A percentile compares a stretch with the other conserved stretches of the same genome.
Evolutionary conservation across 306 rosid genomes (phyloP).

Genomic region (Amphicarpaea edgeworthii): DNA sequence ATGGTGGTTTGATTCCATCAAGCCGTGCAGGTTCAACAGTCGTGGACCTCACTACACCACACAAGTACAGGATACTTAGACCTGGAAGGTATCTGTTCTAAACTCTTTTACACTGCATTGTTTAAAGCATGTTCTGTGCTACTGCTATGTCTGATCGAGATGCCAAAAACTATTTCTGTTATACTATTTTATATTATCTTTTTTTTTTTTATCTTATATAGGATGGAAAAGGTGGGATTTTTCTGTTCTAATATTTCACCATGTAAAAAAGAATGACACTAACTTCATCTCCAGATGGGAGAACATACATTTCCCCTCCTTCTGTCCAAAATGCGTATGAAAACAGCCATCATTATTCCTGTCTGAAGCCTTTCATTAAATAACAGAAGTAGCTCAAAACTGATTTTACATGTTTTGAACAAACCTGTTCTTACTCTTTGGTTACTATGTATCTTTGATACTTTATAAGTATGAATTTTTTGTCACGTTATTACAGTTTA

Average conservation of each 20-base stretch:
- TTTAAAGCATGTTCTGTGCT: slow-evolving; percentile 35
- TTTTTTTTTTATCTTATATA: slow-evolving; percentile 14
- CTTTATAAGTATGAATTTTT: background rate
- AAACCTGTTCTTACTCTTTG: slow-evolving; percentile 6
- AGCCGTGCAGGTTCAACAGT: slow-evolving; percentile 92
- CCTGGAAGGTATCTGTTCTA: slow-evolving; percentile 79
- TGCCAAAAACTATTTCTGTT: slow-evolving; percentile 25
- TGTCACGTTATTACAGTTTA: slow-evolving; percentile 8
- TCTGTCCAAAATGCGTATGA: slow-evolving; percentile 19
- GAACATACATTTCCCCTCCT: slow-evolving; percentile 2
- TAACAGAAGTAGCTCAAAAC: slow-evolving; percentile 3
- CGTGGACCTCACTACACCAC: slow-evolving; percentile 72
- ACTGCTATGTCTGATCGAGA: slow-evolving; percentile 19
- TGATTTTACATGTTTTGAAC: slow-evolving; percentile 36
- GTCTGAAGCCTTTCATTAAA: slow-evolving; percentile 23
- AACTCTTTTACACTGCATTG: slow-evolving; percentile 16
- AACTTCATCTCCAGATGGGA: slow-evolving; percentile 15
- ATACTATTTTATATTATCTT: background rate
- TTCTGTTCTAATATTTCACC: slow-evolving; percentile 32
- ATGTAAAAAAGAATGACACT: slow-evolving; percentile 29
- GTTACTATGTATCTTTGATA: slow-evolving; percentile 9
- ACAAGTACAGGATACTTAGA: slow-evolving; percentile 81
- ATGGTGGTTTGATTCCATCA: slow-evolving; percentile 85
- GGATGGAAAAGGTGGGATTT: slow-evolving; percentile 18
- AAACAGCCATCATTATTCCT: background rate